Percentiles rank a stretch among this genome's conserved stretches.
Conservation (phyloP, 1,139 yeast species). For the Candida frijolesensis region DNA sequence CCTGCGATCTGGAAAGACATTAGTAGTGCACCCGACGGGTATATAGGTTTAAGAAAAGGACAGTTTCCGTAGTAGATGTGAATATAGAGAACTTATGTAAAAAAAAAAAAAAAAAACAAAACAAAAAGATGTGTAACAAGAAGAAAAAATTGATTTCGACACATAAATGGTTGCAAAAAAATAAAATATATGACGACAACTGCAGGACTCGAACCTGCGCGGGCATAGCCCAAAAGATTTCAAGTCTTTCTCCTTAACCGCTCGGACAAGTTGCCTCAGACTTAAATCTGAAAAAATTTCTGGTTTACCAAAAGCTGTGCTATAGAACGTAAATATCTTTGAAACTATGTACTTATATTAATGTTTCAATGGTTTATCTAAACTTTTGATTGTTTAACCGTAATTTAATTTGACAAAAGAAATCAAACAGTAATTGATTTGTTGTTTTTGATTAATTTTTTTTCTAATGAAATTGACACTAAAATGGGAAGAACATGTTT, state of each 20-base stretch:
- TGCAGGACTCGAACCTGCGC: slow-evolving; percentile 3
- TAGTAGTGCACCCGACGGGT: slow-evolving; percentile 43
- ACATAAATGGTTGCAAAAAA: background rate
- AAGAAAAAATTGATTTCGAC: too few species aligned
- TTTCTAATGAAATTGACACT: background rate
- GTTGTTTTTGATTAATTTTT: background rate
- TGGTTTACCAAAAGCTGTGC: too few species aligned
- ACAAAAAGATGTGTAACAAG: too few species aligned
- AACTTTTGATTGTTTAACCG: too few species aligned
- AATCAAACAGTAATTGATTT: too few species aligned
- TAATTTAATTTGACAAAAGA: too few species aligned
- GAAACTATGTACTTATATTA: too few species aligned
- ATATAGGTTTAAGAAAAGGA: slow-evolving; percentile 44
- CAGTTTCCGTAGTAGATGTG: slow-evolving; percentile 30
- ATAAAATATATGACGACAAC: background rate
- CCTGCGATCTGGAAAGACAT: slow-evolving; percentile 35
- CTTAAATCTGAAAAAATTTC: background rate
- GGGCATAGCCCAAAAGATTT: slow-evolving; percentile 4
- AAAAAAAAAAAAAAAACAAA: background rate
- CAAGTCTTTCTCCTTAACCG: slow-evolving; percentile 5
- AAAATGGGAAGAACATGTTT: too few species aligned
- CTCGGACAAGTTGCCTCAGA: background rate
- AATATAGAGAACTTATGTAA: background rate
- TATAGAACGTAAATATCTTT: too few species aligned
- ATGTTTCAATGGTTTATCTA: too few species aligned